A percentile compares a stretch with the other conserved stretches of the same genome.
phyloP scores from a whole-genome alignment of 768 basidiomycete species.

The Albatrellus ellisii region DNA sequence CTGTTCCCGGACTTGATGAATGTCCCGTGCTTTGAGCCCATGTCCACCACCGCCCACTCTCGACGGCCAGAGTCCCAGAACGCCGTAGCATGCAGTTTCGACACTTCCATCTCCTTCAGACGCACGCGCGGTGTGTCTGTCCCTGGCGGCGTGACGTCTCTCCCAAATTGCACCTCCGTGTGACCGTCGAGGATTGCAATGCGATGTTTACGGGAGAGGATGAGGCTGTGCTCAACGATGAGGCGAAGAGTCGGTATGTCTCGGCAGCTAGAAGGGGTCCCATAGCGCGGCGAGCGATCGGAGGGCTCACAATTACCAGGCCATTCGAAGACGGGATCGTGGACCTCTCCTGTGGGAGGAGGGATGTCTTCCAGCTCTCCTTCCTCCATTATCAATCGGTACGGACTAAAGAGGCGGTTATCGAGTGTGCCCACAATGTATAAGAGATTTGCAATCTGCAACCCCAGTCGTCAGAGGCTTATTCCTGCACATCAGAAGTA shows the following conservation, averaged over 20 bases:
- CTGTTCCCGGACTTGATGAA: conserved; percentile 30
- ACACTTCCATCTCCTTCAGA: conserved; percentile 75
- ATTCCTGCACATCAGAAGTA: no score
- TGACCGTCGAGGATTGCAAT: conserved; percentile 53
- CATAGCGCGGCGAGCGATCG: background rate
- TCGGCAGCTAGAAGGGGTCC: background rate
- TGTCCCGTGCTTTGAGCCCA: conserved; percentile 80
- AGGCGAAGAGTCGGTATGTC: conserved; percentile 24
- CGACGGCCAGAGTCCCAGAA: conserved; percentile 50
- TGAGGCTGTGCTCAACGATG: conserved; percentile 22
- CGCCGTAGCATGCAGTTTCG: conserved; percentile 64
- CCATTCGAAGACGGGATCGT: conserved; percentile 51
- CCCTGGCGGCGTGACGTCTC: conserved; percentile 44
- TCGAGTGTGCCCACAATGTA: no score
- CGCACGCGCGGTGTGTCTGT: conserved; percentile 49
- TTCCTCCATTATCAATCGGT: no score
- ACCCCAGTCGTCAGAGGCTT: no score
- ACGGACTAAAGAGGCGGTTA: no score
- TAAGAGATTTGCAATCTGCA: no score
- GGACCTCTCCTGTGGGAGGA: conserved; percentile 12
- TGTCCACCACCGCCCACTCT: conserved; percentile 70
- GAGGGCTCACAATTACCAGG: conserved; percentile 26
- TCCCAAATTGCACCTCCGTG: conserved; percentile 58
- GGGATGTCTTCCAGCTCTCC: conserved; percentile 15
- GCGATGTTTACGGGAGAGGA: conserved; percentile 36